Evolutionary conservation across 257 asterid species (phyloP).

Genomic region (Solanum rostratum): DNA sequence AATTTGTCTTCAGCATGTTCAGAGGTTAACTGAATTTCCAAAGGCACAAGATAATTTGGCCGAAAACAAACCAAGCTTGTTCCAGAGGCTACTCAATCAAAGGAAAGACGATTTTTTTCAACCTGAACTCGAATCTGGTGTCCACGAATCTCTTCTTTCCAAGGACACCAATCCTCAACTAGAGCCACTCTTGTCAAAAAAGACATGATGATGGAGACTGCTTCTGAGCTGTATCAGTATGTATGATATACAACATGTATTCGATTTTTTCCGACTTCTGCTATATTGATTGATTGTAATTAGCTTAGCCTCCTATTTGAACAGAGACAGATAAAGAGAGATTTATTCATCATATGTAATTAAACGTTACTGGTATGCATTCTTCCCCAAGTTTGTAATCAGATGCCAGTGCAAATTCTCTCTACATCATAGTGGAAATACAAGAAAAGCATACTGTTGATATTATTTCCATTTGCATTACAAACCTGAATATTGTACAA

Average conservation of each 20-base stretch:
- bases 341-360: background rate
- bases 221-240: background rate
- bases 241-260: background rate
- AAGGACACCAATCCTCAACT: slow-evolving; percentile 27
- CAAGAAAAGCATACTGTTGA: background rate
- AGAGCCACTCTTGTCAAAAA: slow-evolving; percentile 57
- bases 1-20: slow-evolving; percentile 72
- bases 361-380: background rate
- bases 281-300: background rate
- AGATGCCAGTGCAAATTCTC: background rate
- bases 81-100: slow-evolving; percentile 34
- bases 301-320: background rate
- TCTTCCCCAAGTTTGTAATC: background rate
- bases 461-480: background rate
- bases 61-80: slow-evolving; percentile 34
- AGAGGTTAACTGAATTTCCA: slow-evolving; percentile 32
- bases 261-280: background rate
- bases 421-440: background rate
- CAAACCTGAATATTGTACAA: background rate
- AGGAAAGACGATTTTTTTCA: slow-evolving; percentile 37
- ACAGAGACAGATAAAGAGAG: background rate
- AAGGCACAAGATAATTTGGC: slow-evolving; percentile 17
- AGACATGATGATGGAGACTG: slow-evolving; percentile 18
- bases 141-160: slow-evolving; percentile 4
- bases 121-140: slow-evolving; percentile 60